These are phyloP conservation scores for Sinapis alba DNA, from an alignment of 441 rosid genomes.

Conservation along the genomic window DNA sequence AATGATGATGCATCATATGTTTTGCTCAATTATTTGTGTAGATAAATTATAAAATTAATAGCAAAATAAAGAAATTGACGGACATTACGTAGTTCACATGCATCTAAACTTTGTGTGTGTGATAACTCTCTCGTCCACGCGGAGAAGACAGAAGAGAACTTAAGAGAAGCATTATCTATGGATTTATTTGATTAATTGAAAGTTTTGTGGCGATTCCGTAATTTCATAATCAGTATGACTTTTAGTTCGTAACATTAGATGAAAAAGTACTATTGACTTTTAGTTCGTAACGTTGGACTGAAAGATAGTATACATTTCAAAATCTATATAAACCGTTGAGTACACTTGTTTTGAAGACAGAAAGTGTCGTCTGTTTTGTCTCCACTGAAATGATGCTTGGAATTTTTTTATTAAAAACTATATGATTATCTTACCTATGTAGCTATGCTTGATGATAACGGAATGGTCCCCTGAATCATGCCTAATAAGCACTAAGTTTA, in stretches of 20 bases:
- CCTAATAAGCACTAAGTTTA: conserved; percentile 26
- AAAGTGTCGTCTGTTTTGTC: conserved; percentile 7
- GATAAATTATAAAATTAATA: conserved; percentile 25
- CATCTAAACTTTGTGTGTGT: conserved; percentile 18
- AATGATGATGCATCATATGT: conserved; percentile 12
- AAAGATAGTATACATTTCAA: not conserved
- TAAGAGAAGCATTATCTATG: conserved; percentile 2
- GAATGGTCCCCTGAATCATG: conserved; percentile 31
- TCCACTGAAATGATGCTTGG: not conserved
- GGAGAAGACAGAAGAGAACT: conserved; percentile 26
- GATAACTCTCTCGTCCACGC: conserved; percentile 30
- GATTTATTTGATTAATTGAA: not conserved
- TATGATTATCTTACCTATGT: conserved; percentile 6
- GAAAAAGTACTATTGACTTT: not conserved
- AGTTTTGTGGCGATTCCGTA: conserved; percentile 14
- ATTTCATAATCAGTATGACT: not conserved
- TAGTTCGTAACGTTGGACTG: not conserved
- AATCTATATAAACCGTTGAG: not conserved
- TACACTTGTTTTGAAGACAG: not conserved
- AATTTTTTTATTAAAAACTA: not conserved
- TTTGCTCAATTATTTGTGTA: conserved; percentile 17
- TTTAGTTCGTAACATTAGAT: not conserved
- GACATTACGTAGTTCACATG: conserved; percentile 47
- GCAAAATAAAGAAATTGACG: conserved; percentile 45
- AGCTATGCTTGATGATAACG: conserved; percentile 15